A percentile compares a stretch with the other conserved stretches of the same genome.
Conservation (phyloP, 352 stramenopile species). For the Blastocystis sp. region DNA sequence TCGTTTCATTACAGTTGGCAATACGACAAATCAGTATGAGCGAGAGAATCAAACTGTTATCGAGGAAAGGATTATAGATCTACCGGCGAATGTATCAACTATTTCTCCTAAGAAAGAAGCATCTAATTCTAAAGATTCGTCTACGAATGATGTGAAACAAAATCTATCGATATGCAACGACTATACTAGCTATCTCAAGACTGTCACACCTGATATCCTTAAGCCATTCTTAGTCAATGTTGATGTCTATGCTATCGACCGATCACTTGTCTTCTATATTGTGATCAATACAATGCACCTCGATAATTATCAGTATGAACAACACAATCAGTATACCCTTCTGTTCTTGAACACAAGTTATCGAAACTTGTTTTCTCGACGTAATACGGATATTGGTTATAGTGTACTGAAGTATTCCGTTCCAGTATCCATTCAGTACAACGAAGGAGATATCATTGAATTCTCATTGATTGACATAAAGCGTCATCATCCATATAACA, state of each 20-base stretch:
- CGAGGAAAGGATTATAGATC: too few relatives aligned
- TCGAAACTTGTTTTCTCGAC: neutral
- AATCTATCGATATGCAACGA: neutral
- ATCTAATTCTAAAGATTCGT: too few relatives aligned
- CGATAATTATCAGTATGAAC: neutral
- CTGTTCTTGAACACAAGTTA: neutral
- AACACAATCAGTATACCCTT: neutral
- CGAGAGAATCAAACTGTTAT: too few relatives aligned
- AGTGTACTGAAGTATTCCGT: neutral
- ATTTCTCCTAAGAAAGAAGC: too few relatives aligned
- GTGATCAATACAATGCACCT: slow-evolving; percentile 1
- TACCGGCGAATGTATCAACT: too few relatives aligned
- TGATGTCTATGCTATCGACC: neutral
- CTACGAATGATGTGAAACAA: too few relatives aligned
- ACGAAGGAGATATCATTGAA: neutral
- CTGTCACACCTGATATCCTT: neutral
- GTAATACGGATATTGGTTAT: neutral
- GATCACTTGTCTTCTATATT: neutral
- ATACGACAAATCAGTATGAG: too few relatives aligned
- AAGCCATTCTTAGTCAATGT: slow-evolving; percentile 14
- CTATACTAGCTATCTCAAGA: slow-evolving; percentile 34
- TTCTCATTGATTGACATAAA: neutral
- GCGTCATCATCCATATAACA: neutral
- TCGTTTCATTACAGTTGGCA: too few relatives aligned
- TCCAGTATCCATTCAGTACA: neutral